phyloP scores from a whole-genome alignment of 169 alveolate genomes.

The Plasmodium gallinaceum region DNA sequence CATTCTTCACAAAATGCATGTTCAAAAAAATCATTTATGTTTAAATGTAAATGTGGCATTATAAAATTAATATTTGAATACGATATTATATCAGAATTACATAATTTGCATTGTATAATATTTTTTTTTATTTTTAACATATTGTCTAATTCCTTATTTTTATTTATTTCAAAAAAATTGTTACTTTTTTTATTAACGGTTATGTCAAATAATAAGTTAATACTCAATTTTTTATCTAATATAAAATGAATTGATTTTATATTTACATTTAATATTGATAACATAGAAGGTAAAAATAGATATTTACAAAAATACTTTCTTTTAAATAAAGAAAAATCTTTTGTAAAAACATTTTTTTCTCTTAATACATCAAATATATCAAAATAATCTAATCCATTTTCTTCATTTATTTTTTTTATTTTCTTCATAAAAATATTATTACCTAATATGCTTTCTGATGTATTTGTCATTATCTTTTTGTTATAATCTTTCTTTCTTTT shows the following conservation, averaged over 20 bases:
- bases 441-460: background rate
- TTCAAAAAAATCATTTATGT: constrained; percentile 41
- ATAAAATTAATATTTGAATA: constrained; percentile 45
- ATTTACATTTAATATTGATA: constrained; percentile 30
- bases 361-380: constrained; percentile 18
- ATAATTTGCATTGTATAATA: constrained; percentile 28
- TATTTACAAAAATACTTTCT: constrained; percentile 21
- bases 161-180: constrained; percentile 16
- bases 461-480: background rate
- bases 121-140: constrained; percentile 43
- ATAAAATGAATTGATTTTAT: constrained; percentile 52
- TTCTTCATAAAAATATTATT: background rate
- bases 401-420: background rate
- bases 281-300: constrained; percentile 32
- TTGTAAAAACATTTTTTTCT: constrained; percentile 6
- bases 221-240: constrained; percentile 25
- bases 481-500: background rate
- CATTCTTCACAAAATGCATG: constrained; percentile 76
- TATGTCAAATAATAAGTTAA: constrained; percentile 26
- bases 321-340: background rate
- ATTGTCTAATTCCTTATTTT: constrained; percentile 41
- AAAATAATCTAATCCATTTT: constrained; percentile 1
- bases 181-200: constrained; percentile 26
- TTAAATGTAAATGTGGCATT: constrained; percentile 38
- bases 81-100: constrained; percentile 26